Evolutionary conservation across 1,139 yeast species (phyloP).

Genomic region (Magnusiomyces tetraspermus): DNA sequence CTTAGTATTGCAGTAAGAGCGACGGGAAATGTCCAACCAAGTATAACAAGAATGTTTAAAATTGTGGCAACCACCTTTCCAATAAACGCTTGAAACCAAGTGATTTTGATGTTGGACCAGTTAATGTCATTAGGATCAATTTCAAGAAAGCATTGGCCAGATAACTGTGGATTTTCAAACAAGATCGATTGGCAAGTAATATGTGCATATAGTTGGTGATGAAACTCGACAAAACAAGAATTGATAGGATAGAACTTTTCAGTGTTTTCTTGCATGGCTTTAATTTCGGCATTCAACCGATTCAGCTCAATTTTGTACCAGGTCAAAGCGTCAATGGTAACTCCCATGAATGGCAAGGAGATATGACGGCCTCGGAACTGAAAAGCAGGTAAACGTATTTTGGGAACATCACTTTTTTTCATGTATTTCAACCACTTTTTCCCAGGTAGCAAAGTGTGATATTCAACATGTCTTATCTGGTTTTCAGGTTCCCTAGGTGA

Average conservation of each 20-base stretch:
- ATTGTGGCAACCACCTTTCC: constrained; percentile 41
- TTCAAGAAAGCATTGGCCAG: constrained; percentile 16
- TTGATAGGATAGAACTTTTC: constrained; percentile 17
- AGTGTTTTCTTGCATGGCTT: constrained; percentile 18
- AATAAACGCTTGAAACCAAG: constrained; percentile 10
- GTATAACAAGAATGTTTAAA: constrained; percentile 45
- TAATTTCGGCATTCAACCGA: constrained; percentile 22
- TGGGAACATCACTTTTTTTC: constrained; percentile 15
- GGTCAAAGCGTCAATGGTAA: constrained; percentile 18
- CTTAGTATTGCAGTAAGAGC: constrained; percentile 76
- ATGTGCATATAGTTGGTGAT: constrained; percentile 27
- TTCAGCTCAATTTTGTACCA: constrained; percentile 23
- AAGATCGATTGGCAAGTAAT: constrained; percentile 26
- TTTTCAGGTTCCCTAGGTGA: not conserved
- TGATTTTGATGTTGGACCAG: constrained; percentile 24
- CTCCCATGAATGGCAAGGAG: constrained; percentile 16
- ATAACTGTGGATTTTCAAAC: constrained; percentile 15
- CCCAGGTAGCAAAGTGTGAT: constrained; percentile 18
- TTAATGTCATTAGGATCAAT: constrained; percentile 27
- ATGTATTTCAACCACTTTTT: constrained; percentile 22
- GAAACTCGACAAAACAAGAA: constrained; percentile 30
- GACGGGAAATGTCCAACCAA: constrained; percentile 82
- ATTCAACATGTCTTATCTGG: not conserved
- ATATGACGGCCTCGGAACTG: constrained; percentile 11
- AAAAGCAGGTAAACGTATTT: constrained; percentile 12